Conservation (phyloP, 2,329 filamentous ascomycete genomes). For the Cordyceps farinosa region DNA sequence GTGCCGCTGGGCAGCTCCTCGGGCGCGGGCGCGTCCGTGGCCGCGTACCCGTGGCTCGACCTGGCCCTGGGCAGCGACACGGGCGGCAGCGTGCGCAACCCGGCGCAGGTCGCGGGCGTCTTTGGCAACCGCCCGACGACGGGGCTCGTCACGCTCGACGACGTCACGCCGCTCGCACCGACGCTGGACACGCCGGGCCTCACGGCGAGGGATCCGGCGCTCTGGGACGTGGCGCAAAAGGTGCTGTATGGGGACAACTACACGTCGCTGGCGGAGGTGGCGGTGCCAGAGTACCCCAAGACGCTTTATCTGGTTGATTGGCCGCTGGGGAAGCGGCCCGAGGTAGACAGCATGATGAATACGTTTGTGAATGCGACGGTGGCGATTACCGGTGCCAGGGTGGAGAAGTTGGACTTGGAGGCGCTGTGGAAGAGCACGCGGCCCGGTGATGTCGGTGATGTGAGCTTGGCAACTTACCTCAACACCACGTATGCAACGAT, state of each 20-base stretch:
- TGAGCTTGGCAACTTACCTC: neutral
- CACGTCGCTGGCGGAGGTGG: neutral
- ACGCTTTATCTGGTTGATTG: neutral
- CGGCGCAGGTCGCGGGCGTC: constrained; percentile 18
- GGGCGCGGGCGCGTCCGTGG: constrained; percentile 24
- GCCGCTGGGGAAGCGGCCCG: neutral
- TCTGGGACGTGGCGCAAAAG: constrained; percentile 12
- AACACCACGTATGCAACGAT: constrained; percentile 12
- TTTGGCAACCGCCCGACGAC: constrained; percentile 21
- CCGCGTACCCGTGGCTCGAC: constrained; percentile 26
- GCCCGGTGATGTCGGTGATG: neutral
- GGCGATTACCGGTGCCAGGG: constrained; percentile 4
- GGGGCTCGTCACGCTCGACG: constrained; percentile 16
- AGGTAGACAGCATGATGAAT: neutral
- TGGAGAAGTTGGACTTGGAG: constrained; percentile 3
- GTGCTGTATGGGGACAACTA: constrained; percentile 13
- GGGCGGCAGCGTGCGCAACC: constrained; percentile 22
- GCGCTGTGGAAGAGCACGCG: constrained; percentile 14
- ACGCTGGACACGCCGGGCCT: constrained; percentile 20
- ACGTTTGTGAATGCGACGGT: neutral
- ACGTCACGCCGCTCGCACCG: constrained; percentile 18
- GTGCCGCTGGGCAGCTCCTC: constrained; percentile 21
- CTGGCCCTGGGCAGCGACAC: constrained; percentile 24
- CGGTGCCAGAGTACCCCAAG: neutral
- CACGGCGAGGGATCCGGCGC: constrained; percentile 17